Evolutionary conservation across 208 protist species (phyloP), one percentile per base, ranked within the genome.

Genomic region (Acanthamoeba lenticulata): DNA sequence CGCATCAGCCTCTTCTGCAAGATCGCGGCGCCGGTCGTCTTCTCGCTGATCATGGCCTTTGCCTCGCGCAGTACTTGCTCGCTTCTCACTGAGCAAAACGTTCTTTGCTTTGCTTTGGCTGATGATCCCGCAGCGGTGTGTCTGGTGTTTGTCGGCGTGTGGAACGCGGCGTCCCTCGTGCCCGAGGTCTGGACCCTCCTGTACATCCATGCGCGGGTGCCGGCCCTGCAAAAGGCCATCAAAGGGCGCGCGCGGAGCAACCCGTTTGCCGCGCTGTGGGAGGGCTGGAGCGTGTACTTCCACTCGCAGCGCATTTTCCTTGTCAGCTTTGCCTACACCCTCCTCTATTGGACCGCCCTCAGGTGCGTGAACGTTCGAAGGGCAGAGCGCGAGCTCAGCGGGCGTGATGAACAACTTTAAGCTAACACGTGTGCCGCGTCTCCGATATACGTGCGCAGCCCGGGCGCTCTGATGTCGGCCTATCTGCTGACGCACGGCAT

Each of bases 281-380:
- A 21, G 13, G 83, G 83, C 15, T 90, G 83, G 83, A 42, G 13
- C 13, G 69, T 9, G 32, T 90, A 90, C 55, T 24, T 69, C 34
- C 36, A 24, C 47, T 72, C 83, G 29, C 36, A 90, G 40, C 52
- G 57, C 52, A 69, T 69, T 52, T 90, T 90, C 52, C 52, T 90
- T 17, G 83, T 38, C 52, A 90, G 83, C 40, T 90, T 90, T 34
- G 83, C 83, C 83, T 90, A 72, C 57, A 47, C 83, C 13, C 57
- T 90, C 38, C 83, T 90, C 83, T 90, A 72, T 19, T 90, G 47
- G 52, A 90, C 83, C 32, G 83, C 52, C 9, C 38, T 90, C n/a
- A 85, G 74, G 74, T 85, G 9, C 29, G n/a, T n/a, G n/a, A n/a
- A n/a, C n/a, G n/a, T 77, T 65, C 5, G 57, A 7, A 5, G 13